Conservation (phyloP, 345 rosid genomes). For the Eucalyptus virginea region DNA sequence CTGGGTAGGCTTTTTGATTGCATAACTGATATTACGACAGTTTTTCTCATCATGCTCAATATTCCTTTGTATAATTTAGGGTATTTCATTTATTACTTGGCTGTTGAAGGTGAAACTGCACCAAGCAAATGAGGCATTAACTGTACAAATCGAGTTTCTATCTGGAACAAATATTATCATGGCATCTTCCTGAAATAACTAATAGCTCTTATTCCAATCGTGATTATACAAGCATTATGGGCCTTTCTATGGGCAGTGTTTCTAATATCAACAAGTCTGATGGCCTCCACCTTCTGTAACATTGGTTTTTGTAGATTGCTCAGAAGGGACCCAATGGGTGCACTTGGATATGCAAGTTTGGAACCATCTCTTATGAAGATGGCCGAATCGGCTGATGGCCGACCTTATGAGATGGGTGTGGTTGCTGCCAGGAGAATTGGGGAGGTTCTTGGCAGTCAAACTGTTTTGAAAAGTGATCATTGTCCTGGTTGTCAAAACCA, state of each 20-base stretch:
- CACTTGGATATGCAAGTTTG: conserved; percentile 64
- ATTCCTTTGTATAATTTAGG: background rate
- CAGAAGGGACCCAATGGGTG: conserved; percentile 98
- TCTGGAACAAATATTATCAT: background rate
- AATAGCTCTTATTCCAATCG: background rate
- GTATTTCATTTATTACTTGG: background rate
- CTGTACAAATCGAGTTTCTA: background rate
- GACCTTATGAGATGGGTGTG: conserved; percentile 81
- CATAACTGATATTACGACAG: background rate
- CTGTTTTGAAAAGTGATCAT: conserved; percentile 96
- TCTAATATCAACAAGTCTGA: background rate
- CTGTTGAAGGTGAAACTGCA: background rate
- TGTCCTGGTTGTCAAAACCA: conserved; percentile 89
- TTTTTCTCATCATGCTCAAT: background rate
- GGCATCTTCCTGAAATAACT: background rate
- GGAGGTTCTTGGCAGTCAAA: conserved; percentile 93
- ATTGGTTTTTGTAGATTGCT: conserved; percentile 47
- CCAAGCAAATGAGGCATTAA: background rate
- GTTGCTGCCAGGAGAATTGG: conserved; percentile 92
- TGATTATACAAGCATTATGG: background rate
- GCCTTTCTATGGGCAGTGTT: background rate
- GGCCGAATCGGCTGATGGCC: conserved; percentile 74
- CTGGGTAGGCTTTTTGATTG: background rate
- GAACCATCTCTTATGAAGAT: conserved; percentile 69
- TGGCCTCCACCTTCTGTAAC: background rate